These are phyloP conservation scores for Erythrobasidium hasegawianum DNA, from an alignment of 1,284 basidiomycete genomes.

Conservation along the genomic window DNA sequence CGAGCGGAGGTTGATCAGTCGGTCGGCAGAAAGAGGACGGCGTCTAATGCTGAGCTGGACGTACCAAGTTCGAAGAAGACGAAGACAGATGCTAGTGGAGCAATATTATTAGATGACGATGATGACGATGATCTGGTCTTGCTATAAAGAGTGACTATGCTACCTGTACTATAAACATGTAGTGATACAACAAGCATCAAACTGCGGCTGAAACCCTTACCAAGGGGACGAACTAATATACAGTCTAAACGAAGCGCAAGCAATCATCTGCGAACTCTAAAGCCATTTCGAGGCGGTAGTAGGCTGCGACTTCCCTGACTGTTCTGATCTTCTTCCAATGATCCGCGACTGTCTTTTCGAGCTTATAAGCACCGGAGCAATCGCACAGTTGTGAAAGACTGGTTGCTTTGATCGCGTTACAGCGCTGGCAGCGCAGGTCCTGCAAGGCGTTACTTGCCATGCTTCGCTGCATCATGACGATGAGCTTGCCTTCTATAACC, in stretches of 20 bases:
- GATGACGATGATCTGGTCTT: constrained; percentile 35
- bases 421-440: constrained; percentile 74
- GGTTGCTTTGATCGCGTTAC: constrained; percentile 79
- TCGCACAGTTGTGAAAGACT: constrained; percentile 79
- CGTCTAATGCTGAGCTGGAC: constrained; percentile 31
- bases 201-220: neutral
- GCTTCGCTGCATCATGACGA: constrained; percentile 68
- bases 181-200: neutral
- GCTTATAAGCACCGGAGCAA: constrained; percentile 53
- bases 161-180: neutral
- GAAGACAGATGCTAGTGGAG: constrained; percentile 26
- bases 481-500: constrained; percentile 78
- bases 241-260: neutral
- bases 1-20: neutral
- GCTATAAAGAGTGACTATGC: constrained; percentile 1
- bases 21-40: constrained; percentile 19
- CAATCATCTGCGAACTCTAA: constrained; percentile 26
- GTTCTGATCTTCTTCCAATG: constrained; percentile 27
- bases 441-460: constrained; percentile 79
- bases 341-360: constrained; percentile 11
- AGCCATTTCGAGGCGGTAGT: constrained; percentile 20
- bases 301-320: constrained; percentile 18
- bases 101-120: constrained; percentile 33
- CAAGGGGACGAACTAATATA: neutral
- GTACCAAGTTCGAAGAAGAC: constrained; percentile 21